These are phyloP conservation scores for Flaveria bidentis DNA, from an alignment of 129 eudicot genomes.

Conservation along the genomic window DNA sequence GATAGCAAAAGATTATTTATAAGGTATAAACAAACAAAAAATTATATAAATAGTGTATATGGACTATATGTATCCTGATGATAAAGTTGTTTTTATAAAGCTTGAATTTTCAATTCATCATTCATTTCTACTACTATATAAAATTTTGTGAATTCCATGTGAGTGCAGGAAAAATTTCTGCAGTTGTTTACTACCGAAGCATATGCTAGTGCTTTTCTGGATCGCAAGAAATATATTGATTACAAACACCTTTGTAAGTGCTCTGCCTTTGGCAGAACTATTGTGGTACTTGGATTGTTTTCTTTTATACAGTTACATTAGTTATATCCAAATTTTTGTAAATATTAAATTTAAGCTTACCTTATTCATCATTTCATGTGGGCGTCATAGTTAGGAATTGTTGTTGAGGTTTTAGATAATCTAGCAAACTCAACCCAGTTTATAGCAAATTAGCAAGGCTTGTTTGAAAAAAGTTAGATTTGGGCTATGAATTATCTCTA, in stretches of 20 bases:
- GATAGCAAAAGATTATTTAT: neutral
- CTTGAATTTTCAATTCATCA: no score
- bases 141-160: constrained; percentile 9
- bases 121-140: neutral
- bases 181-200: constrained; percentile 68
- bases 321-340: no score
- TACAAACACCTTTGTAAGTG: constrained; percentile 69
- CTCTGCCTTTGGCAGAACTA: constrained; percentile 2
- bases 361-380: constrained; percentile 12
- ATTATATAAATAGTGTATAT: no score
- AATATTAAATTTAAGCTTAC: no score
- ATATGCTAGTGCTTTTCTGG: constrained; percentile 60
- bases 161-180: constrained; percentile 83
- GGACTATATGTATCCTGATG: no score
- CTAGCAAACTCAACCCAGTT: neutral
- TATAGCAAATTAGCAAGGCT: neutral
- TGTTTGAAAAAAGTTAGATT: neutral
- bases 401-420: neutral
- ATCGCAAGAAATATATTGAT: constrained; percentile 50
- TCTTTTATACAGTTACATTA: neutral
- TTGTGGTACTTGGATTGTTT: neutral
- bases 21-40: neutral
- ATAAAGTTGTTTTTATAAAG: no score
- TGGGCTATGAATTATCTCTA: neutral
- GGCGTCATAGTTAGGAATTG: neutral